Percentiles rank a stretch among this genome's conserved stretches.
Conservation (phyloP, 1,284 basidiomycete genomes). For the Somion occarium region DNA sequence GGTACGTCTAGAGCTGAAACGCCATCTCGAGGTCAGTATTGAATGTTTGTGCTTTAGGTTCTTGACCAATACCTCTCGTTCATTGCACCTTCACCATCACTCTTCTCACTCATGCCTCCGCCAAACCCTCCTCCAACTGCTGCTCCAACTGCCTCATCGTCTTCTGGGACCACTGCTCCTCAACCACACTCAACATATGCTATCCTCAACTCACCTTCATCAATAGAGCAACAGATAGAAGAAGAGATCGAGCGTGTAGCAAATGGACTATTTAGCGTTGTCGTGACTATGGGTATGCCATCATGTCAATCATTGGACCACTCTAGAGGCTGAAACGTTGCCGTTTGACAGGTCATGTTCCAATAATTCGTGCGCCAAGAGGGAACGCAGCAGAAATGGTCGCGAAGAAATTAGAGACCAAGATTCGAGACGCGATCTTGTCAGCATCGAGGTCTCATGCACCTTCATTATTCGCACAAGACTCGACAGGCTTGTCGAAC, state of each 20-base stretch:
- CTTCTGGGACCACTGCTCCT: slow-evolving; percentile 30
- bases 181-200: slow-evolving; percentile 60
- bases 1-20: slow-evolving; percentile 34
- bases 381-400: slow-evolving; percentile 99
- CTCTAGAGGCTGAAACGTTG: too few relatives aligned
- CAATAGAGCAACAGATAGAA: slow-evolving; percentile 90
- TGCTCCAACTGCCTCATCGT: slow-evolving; percentile 13
- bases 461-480: slow-evolving; percentile 63
- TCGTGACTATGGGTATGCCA: slow-evolving; percentile 81
- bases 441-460: slow-evolving; percentile 67
- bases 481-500: slow-evolving; percentile 65
- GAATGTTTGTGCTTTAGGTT: slow-evolving; percentile 43
- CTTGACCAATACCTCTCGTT: slow-evolving; percentile 97
- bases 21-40: neutral
- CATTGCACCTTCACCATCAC: slow-evolving; percentile 88
- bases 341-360: slow-evolving; percentile 78
- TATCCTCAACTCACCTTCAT: slow-evolving; percentile 89
- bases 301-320: neutral
- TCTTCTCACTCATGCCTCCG: slow-evolving; percentile 84
- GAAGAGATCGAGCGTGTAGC: slow-evolving; percentile 92
- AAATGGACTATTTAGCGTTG: slow-evolving; percentile 85
- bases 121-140: slow-evolving; percentile 30
- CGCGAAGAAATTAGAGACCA: slow-evolving; percentile 90
- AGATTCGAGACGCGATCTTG: slow-evolving; percentile 89
- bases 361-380: slow-evolving; percentile 91